Percentiles rank a stretch among this genome's conserved stretches.
These are phyloP conservation scores for Spinellus fusiger DNA, from an alignment of 192 early-diverging fungal species.

Conservation along the genomic window DNA sequence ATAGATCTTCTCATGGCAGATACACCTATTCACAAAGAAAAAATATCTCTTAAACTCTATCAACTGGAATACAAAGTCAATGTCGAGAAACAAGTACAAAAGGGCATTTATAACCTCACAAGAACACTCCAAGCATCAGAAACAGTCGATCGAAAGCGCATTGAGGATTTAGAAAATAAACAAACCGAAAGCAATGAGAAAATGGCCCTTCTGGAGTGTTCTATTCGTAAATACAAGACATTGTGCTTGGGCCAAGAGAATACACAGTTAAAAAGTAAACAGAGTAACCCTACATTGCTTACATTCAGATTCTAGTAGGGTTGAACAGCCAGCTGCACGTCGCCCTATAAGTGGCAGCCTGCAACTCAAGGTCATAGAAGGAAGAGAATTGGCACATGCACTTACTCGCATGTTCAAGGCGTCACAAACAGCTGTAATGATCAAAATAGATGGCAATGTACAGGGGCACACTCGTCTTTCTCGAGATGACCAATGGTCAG, in stretches of 20 bases:
- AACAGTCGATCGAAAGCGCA: conserved; percentile 39
- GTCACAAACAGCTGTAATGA: conserved; percentile 65
- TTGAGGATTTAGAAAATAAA: conserved; percentile 43
- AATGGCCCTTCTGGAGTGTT: conserved; percentile 58
- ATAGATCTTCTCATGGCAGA: conserved; percentile 60
- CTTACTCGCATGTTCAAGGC: conserved; percentile 46
- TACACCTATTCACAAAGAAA: conserved; percentile 54
- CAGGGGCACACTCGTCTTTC: conserved; percentile 70
- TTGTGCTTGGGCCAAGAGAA: conserved; percentile 72
- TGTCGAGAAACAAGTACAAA: conserved; percentile 87
- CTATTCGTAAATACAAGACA: conserved; percentile 79
- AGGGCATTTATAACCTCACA: conserved; percentile 51
- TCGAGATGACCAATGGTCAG: conserved; percentile 63
- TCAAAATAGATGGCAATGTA: conserved; percentile 78
- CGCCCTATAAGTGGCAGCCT: conserved; percentile 66
- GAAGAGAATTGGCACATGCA: conserved; percentile 51
- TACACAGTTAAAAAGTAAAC: conserved; percentile 24
- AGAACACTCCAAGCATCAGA: conserved; percentile 29
- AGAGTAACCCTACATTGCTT: no score
- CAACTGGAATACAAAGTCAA: conserved; percentile 86
- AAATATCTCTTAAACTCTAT: conserved; percentile 72
- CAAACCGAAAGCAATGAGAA: conserved; percentile 65
- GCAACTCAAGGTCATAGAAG: conserved; percentile 58
- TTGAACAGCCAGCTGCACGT: conserved; percentile 42
- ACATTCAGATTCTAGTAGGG: background rate